Base-by-base conservation (phyloP, 257 asterid species). In the Capsicum baccatum region DNA sequence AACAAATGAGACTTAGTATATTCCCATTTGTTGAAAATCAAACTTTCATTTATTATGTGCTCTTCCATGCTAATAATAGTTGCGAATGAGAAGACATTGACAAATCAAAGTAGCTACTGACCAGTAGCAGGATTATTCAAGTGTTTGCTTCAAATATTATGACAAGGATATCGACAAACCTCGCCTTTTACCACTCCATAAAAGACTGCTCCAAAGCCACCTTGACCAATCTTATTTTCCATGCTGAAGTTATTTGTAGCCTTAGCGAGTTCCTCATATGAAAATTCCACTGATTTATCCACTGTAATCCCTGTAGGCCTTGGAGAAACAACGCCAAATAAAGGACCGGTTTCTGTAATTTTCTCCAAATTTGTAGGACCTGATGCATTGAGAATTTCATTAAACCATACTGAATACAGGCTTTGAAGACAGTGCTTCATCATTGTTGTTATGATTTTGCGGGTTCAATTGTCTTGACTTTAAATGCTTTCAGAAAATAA, bases 201-300 rank as follows among this genome's bases (percentile, higher is more conserved):
- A 88, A 80, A 95, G 83, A 95, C 98, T 59, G 93, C 62, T 79
- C 97, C 98, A 81, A 91, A 94, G 50, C 97, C 98, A 81, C 98
- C 98, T 92, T 95, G 98, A 16, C 98, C 98, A 4, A 94, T 95
- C 85, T 95, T 94, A 58, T 90, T 79, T 58, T 90, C 89, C 52
- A 92, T 7, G 86, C 83, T 84, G 83, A 95, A 95, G 86, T 94
- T 86, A 79, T 90, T 60, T 54, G 97, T 91, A 58, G 97, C 98
- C 60, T 59, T 37, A 2, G 98, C 95, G 16, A 95, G 92, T 85
- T 95, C 98, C 60, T 92, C 94, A 6, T 89, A 88, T 0, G 91
- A 90, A 88, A 95, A 95, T 87, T 94, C 98, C 69, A 95, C 95
- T 6, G 98, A 94, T 88, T 93, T 94, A 88, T 92, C 98, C 88